Percentiles rank a stretch among this genome's conserved stretches.
Evolutionary conservation across 2,329 filamentous ascomycete species (phyloP).

Genomic region (Fusarium ramigenum): DNA sequence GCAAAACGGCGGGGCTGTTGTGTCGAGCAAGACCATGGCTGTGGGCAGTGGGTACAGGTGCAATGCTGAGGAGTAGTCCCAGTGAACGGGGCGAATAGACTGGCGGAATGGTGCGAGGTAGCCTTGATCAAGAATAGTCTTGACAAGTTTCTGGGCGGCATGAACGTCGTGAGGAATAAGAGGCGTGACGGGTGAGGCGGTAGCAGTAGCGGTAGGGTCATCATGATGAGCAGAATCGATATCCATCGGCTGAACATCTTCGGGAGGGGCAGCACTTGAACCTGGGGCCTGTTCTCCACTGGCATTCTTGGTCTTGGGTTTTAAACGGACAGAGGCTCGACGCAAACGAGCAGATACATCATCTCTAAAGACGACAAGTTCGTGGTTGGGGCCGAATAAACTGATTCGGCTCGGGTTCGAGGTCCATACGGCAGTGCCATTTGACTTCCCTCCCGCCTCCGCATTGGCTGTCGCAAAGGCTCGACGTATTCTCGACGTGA

Average conservation of each 20-base stretch:
- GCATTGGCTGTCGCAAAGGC: constrained; percentile 82
- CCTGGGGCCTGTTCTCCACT: constrained; percentile 45
- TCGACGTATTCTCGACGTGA: constrained; percentile 85
- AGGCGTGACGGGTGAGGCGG: constrained; percentile 50
- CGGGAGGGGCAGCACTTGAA: constrained; percentile 17
- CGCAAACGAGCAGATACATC: constrained; percentile 83
- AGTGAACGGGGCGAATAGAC: constrained; percentile 82
- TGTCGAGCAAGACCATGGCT: constrained; percentile 82
- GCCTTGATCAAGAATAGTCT: constrained; percentile 91
- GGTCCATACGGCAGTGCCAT: constrained; percentile 79
- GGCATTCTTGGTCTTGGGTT: constrained; percentile 51
- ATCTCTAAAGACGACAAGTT: constrained; percentile 88
- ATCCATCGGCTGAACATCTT: constrained; percentile 50
- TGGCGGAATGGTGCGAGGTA: constrained; percentile 88
- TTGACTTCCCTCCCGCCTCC: constrained; percentile 64
- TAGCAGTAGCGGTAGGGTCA: constrained; percentile 17
- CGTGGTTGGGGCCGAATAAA: constrained; percentile 87
- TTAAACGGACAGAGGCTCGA: constrained; percentile 78
- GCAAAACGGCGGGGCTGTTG: constrained; percentile 82
- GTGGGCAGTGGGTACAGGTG: constrained; percentile 91
- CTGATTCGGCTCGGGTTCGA: constrained; percentile 85
- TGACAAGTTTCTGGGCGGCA: constrained; percentile 80
- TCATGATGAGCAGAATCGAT: constrained; percentile 48
- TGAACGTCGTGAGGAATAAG: constrained; percentile 60
- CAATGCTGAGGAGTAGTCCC: constrained; percentile 83